Conservation (phyloP, 2,329 filamentous ascomycete genomes). For the Ophiostoma pallidulum region DNA sequence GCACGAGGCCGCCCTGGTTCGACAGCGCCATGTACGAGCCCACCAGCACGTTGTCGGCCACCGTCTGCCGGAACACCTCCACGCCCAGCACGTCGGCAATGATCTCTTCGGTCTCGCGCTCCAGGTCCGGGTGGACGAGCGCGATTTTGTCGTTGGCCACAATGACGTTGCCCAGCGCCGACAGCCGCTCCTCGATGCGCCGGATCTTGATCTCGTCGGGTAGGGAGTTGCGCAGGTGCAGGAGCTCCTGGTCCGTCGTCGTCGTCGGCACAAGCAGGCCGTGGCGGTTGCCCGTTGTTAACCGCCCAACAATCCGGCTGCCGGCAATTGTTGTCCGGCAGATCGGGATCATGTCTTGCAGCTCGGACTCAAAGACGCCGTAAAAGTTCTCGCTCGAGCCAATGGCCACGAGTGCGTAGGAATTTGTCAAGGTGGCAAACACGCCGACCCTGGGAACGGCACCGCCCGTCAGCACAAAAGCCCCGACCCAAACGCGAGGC, state of each 20-base stretch:
- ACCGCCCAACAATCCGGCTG: constrained; percentile 87
- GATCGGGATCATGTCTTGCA: constrained; percentile 95
- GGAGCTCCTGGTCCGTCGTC: constrained; percentile 95
- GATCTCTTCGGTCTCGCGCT: constrained; percentile 97
- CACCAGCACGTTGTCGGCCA: constrained; percentile 93
- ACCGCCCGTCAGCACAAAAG: constrained; percentile 1
- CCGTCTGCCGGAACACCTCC: constrained; percentile 86
- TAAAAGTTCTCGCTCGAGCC: constrained; percentile 99
- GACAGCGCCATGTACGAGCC: constrained; percentile 94
- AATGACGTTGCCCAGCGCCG: constrained; percentile 93
- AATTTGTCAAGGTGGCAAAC: constrained; percentile 94
- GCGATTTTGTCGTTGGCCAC: constrained; percentile 95
- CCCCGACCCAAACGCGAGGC: no score
- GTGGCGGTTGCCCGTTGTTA: constrained; percentile 95
- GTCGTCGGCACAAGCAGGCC: constrained; percentile 92
- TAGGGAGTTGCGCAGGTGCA: constrained; percentile 90
- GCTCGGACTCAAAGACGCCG: constrained; percentile 94
- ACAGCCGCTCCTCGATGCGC: constrained; percentile 93
- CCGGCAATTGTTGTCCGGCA: constrained; percentile 94
- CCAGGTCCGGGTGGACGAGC: constrained; percentile 88
- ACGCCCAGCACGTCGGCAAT: constrained; percentile 89
- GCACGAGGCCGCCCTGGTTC: constrained; percentile 93
- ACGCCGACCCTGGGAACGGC: constrained; percentile 95
- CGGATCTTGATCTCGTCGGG: constrained; percentile 90
- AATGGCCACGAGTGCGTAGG: constrained; percentile 87